These are phyloP conservation scores for Trichoderma orchidacearum DNA, from an alignment of 495 filamentous ascomycete genomes.

Conservation along the genomic window DNA sequence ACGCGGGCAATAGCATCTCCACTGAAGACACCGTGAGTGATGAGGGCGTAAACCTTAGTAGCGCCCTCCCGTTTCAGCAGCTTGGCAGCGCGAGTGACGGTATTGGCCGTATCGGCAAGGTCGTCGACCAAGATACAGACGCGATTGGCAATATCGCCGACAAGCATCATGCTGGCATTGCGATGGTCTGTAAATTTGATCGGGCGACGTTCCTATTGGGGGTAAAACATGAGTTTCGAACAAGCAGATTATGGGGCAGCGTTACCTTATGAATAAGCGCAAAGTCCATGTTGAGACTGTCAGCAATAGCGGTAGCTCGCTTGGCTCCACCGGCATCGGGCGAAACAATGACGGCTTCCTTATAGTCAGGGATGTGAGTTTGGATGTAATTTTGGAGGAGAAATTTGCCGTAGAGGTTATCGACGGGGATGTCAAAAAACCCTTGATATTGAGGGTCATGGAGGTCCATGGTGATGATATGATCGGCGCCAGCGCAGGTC, in stretches of 20 bases:
- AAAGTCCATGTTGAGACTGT: conserved; percentile 82
- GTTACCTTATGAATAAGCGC: conserved; percentile 95
- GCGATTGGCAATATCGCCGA: conserved; percentile 71
- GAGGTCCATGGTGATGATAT: conserved; percentile 92
- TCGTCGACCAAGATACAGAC: conserved; percentile 89
- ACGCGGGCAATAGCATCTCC: conserved; percentile 91
- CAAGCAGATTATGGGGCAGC: conserved; percentile 12
- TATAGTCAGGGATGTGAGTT: conserved; percentile 73
- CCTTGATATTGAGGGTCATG: conserved; percentile 98
- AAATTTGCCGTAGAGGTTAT: conserved; percentile 85
- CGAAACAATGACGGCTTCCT: conserved; percentile 83
- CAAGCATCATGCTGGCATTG: conserved; percentile 97
- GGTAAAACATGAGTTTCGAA: conserved; percentile 20
- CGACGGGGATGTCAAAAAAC: conserved; percentile 96
- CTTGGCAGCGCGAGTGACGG: conserved; percentile 93
- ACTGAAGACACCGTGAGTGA: conserved; percentile 89
- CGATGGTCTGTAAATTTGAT: conserved; percentile 85
- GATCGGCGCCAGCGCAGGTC: conserved; percentile 91
- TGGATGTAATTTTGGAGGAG: conserved; percentile 83
- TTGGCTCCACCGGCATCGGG: conserved; percentile 96
- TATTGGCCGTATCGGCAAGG: conserved; percentile 89
- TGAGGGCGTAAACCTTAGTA: conserved; percentile 69
- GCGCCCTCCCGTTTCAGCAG: conserved; percentile 90
- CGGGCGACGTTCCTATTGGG: conserved; percentile 77
- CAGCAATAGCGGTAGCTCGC: conserved; percentile 91